Evolutionary conservation across 78 protist species (phyloP), one percentile per base, ranked within the genome.

Genomic region (Monosiga brevicollis): DNA sequence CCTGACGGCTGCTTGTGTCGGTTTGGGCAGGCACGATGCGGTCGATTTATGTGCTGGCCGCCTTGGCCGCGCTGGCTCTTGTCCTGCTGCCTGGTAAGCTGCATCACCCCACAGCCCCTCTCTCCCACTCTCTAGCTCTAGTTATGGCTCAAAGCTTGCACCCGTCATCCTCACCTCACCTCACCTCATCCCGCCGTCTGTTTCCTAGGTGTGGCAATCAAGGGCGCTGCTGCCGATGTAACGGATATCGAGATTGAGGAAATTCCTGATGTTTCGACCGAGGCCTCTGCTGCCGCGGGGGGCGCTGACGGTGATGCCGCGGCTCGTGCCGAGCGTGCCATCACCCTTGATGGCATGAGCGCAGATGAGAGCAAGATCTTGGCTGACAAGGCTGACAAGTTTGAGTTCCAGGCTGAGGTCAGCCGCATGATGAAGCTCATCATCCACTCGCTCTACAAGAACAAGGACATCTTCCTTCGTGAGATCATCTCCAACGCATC

Each of bases 381-480:
- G 62, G 29, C 29, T 15, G 62, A 49, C 6, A 49, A 49, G 62
- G 35, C 83, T n/a, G 92, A 87, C 85, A 42, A 73, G 40, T 83
- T 73, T 78, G 87, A 55, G 34, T 96, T 96, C 92, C 97, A 97
- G 93, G 97, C 99, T 24, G 98, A 97, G 79, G 94, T 97, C 49
- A 88, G 87, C 81, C 90, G 86, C 90, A 80, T 97, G 43, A 89
- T 97, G 94, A 89, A 89, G 62, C 90, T 98, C 73, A 97, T 98
- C 93, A 97, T 98, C 94, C 94, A 98, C 95, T 87, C 98, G 1
- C 90, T 98, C 79, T 98, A 98, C 94, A 87, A 95, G 73, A 96
- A 96, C 89, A 94, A 93, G 87, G 98, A 97, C 84, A 91, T 98
- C 82, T 98, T 98, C 94, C 88, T 98, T 34, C 93, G 99, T 36